phyloP scores from a whole-genome alignment of 306 rosid genomes.

The Gastrolobium villosum region DNA sequence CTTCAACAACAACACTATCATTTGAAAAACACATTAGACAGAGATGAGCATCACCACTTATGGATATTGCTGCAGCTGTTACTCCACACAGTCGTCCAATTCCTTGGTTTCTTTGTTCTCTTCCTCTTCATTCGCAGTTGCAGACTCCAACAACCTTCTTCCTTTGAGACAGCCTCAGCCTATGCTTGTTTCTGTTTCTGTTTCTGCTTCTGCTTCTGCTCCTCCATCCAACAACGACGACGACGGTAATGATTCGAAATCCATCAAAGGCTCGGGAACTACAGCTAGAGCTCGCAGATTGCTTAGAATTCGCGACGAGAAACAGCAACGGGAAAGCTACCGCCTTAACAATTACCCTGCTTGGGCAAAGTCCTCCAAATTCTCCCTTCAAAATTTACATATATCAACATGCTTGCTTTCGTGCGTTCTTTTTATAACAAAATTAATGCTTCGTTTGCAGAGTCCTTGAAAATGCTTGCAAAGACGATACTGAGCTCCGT shows the following conservation, averaged over 20 bases:
- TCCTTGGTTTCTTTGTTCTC: neutral
- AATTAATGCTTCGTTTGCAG: slow-evolving; percentile 42
- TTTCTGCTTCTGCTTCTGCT: slow-evolving; percentile 15
- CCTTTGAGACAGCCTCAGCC: neutral
- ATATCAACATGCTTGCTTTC: too few species aligned
- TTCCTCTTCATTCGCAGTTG: neutral
- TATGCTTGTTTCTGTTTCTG: slow-evolving; percentile 8
- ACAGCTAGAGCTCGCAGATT: slow-evolving; percentile 83
- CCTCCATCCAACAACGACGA: slow-evolving; percentile 11
- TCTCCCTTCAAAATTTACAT: too few species aligned
- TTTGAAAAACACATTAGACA: too few species aligned
- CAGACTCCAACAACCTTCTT: neutral
- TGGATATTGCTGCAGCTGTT: slow-evolving; percentile 29
- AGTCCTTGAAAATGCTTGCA: slow-evolving; percentile 87
- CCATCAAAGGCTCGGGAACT: slow-evolving; percentile 78
- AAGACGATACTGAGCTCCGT: slow-evolving; percentile 81
- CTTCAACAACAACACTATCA: too few species aligned
- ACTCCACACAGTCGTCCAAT: neutral
- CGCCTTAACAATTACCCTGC: slow-evolving; percentile 79
- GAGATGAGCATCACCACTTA: slow-evolving; percentile 34
- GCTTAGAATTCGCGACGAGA: slow-evolving; percentile 85
- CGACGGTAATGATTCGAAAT: neutral
- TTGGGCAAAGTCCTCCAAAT: slow-evolving; percentile 79
- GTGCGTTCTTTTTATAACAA: too few species aligned
- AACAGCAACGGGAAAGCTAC: slow-evolving; percentile 74